These are phyloP conservation scores for Phytophthora meadii DNA, from an alignment of 352 stramenopile genomes.

Conservation along the genomic window DNA sequence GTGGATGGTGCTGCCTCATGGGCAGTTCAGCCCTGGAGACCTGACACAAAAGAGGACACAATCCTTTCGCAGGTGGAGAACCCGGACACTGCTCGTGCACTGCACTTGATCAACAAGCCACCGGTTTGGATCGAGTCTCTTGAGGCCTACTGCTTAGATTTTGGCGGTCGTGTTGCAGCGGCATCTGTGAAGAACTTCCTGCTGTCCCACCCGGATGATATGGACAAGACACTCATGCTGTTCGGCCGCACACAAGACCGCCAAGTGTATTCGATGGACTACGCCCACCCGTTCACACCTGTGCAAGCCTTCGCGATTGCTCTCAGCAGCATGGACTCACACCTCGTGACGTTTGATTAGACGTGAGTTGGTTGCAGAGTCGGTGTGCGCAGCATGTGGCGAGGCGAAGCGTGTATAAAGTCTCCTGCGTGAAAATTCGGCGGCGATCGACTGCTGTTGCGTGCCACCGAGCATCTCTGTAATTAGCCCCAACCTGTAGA, in stretches of 20 bases:
- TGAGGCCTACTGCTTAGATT: constrained; percentile 87
- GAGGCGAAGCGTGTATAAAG: constrained; percentile 46
- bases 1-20: constrained; percentile 55
- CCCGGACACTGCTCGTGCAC: constrained; percentile 61
- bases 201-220: constrained; percentile 82
- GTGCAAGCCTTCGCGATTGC: constrained; percentile 89
- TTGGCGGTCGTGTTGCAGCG: constrained; percentile 73
- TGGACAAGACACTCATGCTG: constrained; percentile 89
- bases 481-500: constrained; percentile 41
- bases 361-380: constrained; percentile 15
- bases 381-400: constrained; percentile 23
- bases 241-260: constrained; percentile 87
- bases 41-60: constrained; percentile 77
- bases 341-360: constrained; percentile 89
- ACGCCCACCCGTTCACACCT: constrained; percentile 82
- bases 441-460: constrained; percentile 28
- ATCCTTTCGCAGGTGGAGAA: constrained; percentile 81
- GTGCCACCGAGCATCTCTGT: constrained; percentile 28
- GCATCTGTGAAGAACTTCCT: constrained; percentile 92
- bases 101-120: constrained; percentile 88
- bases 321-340: constrained; percentile 89
- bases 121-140: constrained; percentile 90
- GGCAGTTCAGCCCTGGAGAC: constrained; percentile 60
- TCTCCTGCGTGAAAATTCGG: constrained; percentile 34
- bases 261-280: constrained; percentile 92